phyloP scores from a whole-genome alignment of 192 early-diverging fungal species.

The Chytriomyces confervae region DNA sequence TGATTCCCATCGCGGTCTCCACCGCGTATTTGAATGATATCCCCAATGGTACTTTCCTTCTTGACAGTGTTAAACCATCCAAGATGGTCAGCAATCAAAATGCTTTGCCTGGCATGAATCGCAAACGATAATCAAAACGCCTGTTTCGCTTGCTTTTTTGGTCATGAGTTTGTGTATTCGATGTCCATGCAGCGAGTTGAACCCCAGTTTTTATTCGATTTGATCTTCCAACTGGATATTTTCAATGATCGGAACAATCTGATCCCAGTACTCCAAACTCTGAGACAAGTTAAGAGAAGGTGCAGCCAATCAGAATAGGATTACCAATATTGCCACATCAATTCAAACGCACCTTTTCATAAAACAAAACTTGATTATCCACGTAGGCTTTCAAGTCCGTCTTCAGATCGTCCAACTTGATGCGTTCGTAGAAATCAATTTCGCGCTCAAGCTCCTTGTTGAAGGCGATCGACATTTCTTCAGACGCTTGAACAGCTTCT shows the following conservation, averaged over 20 bases:
- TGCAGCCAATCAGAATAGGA: background rate
- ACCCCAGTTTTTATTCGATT: no score
- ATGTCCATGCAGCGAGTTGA: no score
- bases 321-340: background rate
- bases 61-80: conserved; percentile 79
- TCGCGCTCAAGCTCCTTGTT: conserved; percentile 83
- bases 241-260: conserved; percentile 83
- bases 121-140: conserved; percentile 96
- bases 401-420: conserved; percentile 85
- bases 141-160: conserved; percentile 84
- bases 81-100: conserved; percentile 93
- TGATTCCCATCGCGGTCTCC: conserved; percentile 39
- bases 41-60: conserved; percentile 77
- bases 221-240: conserved; percentile 37
- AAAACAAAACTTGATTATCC: conserved; percentile 83
- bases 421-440: conserved; percentile 78
- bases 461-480: conserved; percentile 71
- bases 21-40: conserved; percentile 79
- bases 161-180: conserved; percentile 78
- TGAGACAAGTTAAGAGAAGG: conserved; percentile 10
- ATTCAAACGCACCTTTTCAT: conserved; percentile 65
- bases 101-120: conserved; percentile 89
- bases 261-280: conserved; percentile 79
- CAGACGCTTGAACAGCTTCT: conserved; percentile 78
- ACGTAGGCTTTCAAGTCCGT: conserved; percentile 74